These are phyloP conservation scores for Rhizopus sp. DNA, from an alignment of 371 early-diverging fungal species.

Conservation along the genomic window DNA sequence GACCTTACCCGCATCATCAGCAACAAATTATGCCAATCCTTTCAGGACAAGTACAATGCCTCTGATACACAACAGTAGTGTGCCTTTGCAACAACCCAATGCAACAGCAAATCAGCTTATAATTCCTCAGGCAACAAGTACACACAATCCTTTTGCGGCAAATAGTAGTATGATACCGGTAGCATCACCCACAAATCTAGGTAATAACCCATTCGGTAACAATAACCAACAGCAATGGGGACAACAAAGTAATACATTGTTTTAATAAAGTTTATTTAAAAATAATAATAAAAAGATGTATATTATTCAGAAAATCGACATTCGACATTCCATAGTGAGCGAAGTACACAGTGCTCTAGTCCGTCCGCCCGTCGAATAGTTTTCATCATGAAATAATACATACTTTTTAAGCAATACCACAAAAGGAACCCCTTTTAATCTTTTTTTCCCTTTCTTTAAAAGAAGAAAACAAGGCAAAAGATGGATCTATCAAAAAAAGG, in stretches of 20 bases:
- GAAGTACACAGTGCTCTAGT: constrained; percentile 26
- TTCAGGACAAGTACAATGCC: constrained; percentile 32
- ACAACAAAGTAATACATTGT: constrained; percentile 18
- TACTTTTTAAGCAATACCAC: neutral
- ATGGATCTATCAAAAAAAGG: neutral
- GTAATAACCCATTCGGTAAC: constrained; percentile 12
- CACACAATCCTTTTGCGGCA: constrained; percentile 12
- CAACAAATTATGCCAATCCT: constrained; percentile 18
- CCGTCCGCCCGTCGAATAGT: constrained; percentile 34
- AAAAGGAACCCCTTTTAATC: neutral
- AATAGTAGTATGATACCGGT: constrained; percentile 3
- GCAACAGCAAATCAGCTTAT: neutral
- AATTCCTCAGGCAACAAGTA: neutral
- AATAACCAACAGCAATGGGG: constrained; percentile 1
- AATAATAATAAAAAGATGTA: constrained; percentile 3
- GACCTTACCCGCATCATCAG: neutral
- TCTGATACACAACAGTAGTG: neutral
- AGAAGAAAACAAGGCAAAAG: neutral
- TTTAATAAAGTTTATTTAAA: neutral
- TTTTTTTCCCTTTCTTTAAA: neutral
- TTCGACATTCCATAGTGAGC: constrained; percentile 32
- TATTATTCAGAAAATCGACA: constrained; percentile 28
- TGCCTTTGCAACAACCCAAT: neutral
- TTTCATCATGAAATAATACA: constrained; percentile 20
- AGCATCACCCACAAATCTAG: constrained; percentile 3